Base-by-base conservation (phyloP, 2,329 filamentous ascomycete genomes). In the Myriosclerotinia duriaeana region DNA sequence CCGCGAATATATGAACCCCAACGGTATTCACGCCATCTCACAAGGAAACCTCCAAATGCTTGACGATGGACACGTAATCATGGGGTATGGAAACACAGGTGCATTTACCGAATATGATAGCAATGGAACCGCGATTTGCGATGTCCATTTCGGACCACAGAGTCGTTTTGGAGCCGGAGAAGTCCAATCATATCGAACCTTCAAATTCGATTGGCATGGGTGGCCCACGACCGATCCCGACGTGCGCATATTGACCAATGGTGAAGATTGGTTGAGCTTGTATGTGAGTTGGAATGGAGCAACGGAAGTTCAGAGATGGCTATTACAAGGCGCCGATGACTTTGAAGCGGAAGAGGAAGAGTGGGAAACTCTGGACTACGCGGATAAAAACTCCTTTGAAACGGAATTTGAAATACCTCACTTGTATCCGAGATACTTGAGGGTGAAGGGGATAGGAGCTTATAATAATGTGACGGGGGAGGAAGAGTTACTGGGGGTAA, bases 221-320 rank as follows among this genome's bases (percentile, higher is more conserved):
- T 69, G 75, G 7, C 76, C 78, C 0, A 72, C 70, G 17, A 78
- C 78, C 58, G 72, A 72, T 1, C 78, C 78, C 1, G 76, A 78
- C 0, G 74, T 79, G 20, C 74, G 77, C 7, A 79, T 79, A 5
- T 76, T 76, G 53, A 66, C 44, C 2, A 59, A 67, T 11, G 67
- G 70, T 14, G 74, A 73, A 22, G 76, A 76, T 1, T 71, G 69
- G 30, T 76, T 73, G 11, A 78, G 74, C 68, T 76, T 78, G 11
- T 87, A 83, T 73, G 83, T 85, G 2, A 85, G 81, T 5, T 84
- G 82, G 82, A 84, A 84, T 66, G 82, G 82, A 5, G 81, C 82
- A 58, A 84, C 81, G 0, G 78, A 81, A 71, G 81, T 80, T 0
- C 75, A 71, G 3, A 52, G 65, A 5, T 84, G 85, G 85, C 77